A percentile compares a stretch with the other conserved stretches of the same genome.
phyloP scores from a whole-genome alignment of 2,329 filamentous ascomycete species.

The Cryphonectria nitschkei region DNA sequence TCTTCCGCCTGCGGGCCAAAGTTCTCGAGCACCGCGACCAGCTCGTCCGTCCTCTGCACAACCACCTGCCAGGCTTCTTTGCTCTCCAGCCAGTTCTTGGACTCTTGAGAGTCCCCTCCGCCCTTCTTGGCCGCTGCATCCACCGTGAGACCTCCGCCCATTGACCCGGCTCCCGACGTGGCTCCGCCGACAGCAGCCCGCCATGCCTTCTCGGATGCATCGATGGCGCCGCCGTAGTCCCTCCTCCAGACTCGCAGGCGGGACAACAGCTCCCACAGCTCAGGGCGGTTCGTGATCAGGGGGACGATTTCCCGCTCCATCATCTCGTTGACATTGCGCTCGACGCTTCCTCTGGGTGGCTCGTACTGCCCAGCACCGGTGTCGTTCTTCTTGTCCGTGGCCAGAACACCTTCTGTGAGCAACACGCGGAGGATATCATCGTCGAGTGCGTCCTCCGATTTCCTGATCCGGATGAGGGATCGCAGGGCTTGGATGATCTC shows the following conservation, averaged over 20 bases:
- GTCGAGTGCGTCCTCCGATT: conserved; percentile 80
- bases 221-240: conserved; percentile 73
- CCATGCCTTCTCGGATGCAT: conserved; percentile 90
- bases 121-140: conserved; percentile 27
- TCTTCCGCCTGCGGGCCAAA: conserved; percentile 67
- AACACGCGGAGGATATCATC: conserved; percentile 71
- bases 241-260: conserved; percentile 74
- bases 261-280: conserved; percentile 76
- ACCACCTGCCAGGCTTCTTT: conserved; percentile 70
- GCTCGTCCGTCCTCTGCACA: conserved; percentile 76
- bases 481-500: conserved; percentile 78
- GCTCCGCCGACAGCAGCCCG: conserved; percentile 66
- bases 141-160: conserved; percentile 42
- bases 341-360: conserved; percentile 60
- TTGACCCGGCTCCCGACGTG: conserved; percentile 47
- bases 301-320: conserved; percentile 77
- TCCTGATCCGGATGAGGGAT: conserved; percentile 75
- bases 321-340: conserved; percentile 69
- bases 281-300: conserved; percentile 77
- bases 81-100: conserved; percentile 60
- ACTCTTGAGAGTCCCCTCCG: conserved; percentile 34
- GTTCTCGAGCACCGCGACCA: conserved; percentile 84
- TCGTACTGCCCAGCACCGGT: conserved; percentile 39
- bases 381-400: conserved; percentile 43
- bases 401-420: conserved; percentile 69